Evolutionary conservation across 1,284 basidiomycete genomes (phyloP).

Genomic region (Marasmius sp.): DNA sequence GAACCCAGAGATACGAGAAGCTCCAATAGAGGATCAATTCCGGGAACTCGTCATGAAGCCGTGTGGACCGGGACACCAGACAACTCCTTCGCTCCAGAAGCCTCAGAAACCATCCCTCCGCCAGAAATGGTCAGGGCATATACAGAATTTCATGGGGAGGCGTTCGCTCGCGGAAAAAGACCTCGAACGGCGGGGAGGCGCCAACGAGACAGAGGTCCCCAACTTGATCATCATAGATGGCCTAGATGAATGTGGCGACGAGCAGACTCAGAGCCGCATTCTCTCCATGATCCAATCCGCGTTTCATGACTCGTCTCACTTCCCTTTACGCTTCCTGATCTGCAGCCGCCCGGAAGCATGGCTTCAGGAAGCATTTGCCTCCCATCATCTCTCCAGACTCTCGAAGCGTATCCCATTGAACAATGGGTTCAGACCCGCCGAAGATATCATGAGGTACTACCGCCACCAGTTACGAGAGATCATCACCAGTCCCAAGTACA

Average conservation of each 20-base stretch:
- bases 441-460: neutral
- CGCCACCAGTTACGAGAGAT: neutral
- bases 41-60: neutral
- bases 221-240: neutral
- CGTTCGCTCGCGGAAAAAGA: neutral
- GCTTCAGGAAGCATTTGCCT: neutral
- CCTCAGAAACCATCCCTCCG: too few species aligned
- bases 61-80: neutral
- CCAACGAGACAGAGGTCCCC: neutral
- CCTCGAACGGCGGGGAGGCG: too few species aligned
- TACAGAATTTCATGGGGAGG: too few species aligned
- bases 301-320: neutral
- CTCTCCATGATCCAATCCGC: neutral
- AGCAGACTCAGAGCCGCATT: neutral
- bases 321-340: neutral
- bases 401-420: neutral
- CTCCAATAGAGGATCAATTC: neutral
- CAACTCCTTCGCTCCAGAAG: neutral
- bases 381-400: neutral
- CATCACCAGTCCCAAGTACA: neutral
- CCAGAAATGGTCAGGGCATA: too few species aligned
- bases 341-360: neutral
- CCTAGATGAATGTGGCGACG: neutral
- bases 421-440: neutral
- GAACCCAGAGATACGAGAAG: neutral